Evolutionary conservation across 371 early-diverging fungal species (phyloP).

Genomic region (Basidiobolus meristosporus): DNA sequence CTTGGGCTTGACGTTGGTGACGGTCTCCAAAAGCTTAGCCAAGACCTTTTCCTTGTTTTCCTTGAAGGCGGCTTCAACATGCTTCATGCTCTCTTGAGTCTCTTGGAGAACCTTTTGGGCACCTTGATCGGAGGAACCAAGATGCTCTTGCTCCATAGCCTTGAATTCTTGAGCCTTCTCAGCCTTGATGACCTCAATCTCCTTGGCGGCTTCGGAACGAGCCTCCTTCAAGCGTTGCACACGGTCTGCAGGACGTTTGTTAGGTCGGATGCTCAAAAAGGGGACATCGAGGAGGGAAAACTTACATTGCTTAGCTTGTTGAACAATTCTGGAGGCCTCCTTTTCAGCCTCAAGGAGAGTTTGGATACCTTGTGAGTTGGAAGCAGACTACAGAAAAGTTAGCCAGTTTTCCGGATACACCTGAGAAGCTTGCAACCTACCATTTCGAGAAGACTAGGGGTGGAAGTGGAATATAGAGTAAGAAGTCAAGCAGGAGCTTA

Average conservation of each 20-base stretch:
- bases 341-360: slow-evolving; percentile 54
- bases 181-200: slow-evolving; percentile 56
- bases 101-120: slow-evolving; percentile 36
- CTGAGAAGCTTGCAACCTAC: too few relatives aligned
- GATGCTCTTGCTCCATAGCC: slow-evolving; percentile 41
- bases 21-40: slow-evolving; percentile 34
- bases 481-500: too few relatives aligned
- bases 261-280: too few relatives aligned
- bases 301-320: slow-evolving; percentile 70
- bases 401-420: too few relatives aligned
- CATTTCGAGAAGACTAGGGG: too few relatives aligned
- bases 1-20: slow-evolving; percentile 34
- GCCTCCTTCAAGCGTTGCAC: slow-evolving; percentile 73
- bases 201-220: slow-evolving; percentile 65
- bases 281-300: background rate
- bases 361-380: slow-evolving; percentile 48
- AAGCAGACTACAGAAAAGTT: slow-evolving; percentile 25
- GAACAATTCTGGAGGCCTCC: slow-evolving; percentile 60
- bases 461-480: too few relatives aligned
- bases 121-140: slow-evolving; percentile 36
- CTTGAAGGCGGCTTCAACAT: slow-evolving; percentile 23
- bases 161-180: slow-evolving; percentile 57
- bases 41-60: slow-evolving; percentile 43
- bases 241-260: slow-evolving; percentile 37
- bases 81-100: slow-evolving; percentile 41